Base-by-base conservation (phyloP, 371 early-diverging fungal genomes). In the Actinomortierella ambigua region DNA sequence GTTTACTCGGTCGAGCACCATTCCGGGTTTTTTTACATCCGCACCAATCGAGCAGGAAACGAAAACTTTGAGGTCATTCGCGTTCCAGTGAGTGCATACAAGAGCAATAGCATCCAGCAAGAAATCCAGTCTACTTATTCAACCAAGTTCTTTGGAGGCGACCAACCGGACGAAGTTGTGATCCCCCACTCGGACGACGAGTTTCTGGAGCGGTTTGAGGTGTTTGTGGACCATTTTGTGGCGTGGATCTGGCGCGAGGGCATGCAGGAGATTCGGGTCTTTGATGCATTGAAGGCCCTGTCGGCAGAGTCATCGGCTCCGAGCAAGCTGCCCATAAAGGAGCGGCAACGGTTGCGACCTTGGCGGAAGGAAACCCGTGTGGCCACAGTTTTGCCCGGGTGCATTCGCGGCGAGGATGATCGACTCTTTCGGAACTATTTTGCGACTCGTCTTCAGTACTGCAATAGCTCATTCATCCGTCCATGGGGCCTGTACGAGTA, bases 1-100 rank as follows among this genome's bases (percentile, higher is more conserved):
- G 50, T 57, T 14, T 82, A 79, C 61, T 71, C 69, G n/a, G 60
- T 82, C 34, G 81, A 81, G 39, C 81, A 82, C 49, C 69, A 63
- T 26, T 46, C 66, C 13, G 79, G 78, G 1, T 61, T 59, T 40
- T 77, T 84, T 39, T 81, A 78, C 57, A 34, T 84, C 40, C 76
- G 59, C 49, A 77, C 79, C 51, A 85, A 83, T 65, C 67, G 60
- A 6, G 69, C 53, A 17, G 67, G 40, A 1, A 55, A 69, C 2
- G 15, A 23, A 40, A 78, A 81, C 56, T 83, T 70, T 29, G 59
- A 76, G 44, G 70, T 83, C 22, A n/a, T 77, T 23, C 68, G 81
- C 8, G 44, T 76, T 3, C 59, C 60, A 14, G 63, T 52, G 5
- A 20, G 24, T 17, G 41, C 34, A 1, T 55, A 42, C 14, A 20